phyloP scores from a whole-genome alignment of 139 green algal species.

The Nannochloris sp. region DNA sequence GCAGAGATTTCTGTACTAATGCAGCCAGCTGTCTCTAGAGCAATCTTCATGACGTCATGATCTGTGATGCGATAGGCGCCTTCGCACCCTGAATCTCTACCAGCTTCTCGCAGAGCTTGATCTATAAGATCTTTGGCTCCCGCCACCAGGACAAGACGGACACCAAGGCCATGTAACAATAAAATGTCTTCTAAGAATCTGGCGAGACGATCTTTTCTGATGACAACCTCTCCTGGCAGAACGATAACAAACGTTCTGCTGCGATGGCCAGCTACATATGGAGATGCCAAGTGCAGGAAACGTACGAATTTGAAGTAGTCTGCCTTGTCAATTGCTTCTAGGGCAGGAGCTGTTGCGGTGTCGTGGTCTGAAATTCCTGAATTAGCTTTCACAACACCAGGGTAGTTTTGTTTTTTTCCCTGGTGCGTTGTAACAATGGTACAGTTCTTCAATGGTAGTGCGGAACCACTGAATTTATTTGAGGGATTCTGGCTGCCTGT shows the following conservation, averaged over 20 bases:
- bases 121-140: constrained; percentile 44
- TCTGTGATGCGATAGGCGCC: constrained; percentile 81
- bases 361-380: too few species aligned
- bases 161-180: constrained; percentile 83
- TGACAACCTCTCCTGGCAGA: constrained; percentile 75
- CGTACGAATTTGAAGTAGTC: constrained; percentile 55
- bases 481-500: too few species aligned
- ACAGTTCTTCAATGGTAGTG: too few species aligned
- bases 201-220: constrained; percentile 37
- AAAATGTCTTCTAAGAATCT: constrained; percentile 74
- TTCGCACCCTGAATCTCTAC: constrained; percentile 38
- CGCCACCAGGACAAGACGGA: constrained; percentile 79
- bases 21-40: constrained; percentile 29
- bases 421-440: too few species aligned
- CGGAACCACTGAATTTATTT: too few species aligned
- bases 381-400: too few species aligned
- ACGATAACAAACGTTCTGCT: constrained; percentile 83
- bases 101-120: constrained; percentile 16
- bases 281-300: constrained; percentile 51
- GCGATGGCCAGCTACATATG: constrained; percentile 86
- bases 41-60: constrained; percentile 23
- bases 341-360: too few species aligned
- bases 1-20: constrained; percentile 53
- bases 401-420: too few species aligned
- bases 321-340: constrained; percentile 3